phyloP scores from a whole-genome alignment of 1,139 yeast genomes.

The Geotrichum restrictum region DNA sequence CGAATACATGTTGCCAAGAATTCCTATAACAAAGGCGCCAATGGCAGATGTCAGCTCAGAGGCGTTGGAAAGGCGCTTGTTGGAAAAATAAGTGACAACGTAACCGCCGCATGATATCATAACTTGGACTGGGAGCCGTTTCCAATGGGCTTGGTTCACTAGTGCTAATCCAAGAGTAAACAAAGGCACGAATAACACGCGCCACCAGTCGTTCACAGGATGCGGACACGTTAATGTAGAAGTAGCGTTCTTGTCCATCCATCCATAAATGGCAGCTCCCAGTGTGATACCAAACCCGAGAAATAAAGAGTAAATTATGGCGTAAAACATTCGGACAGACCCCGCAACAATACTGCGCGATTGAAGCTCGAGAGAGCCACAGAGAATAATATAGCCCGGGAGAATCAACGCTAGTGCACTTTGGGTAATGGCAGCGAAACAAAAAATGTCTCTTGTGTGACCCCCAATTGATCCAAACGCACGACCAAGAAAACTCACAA shows the following conservation, averaged over 20 bases:
- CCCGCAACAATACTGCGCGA: constrained; percentile 90
- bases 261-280: constrained; percentile 89
- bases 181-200: constrained; percentile 75
- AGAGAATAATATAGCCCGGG: constrained; percentile 85
- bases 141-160: constrained; percentile 76
- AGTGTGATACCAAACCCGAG: constrained; percentile 90
- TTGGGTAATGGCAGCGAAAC: constrained; percentile 85
- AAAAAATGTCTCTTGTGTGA: constrained; percentile 49
- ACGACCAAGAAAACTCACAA: constrained; percentile 79
- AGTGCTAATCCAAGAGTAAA: constrained; percentile 67
- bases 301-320: constrained; percentile 83
- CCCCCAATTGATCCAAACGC: constrained; percentile 80
- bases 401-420: constrained; percentile 84
- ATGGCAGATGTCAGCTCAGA: constrained; percentile 83
- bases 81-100: constrained; percentile 74
- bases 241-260: constrained; percentile 77
- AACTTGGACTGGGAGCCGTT: constrained; percentile 79
- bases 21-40: constrained; percentile 86
- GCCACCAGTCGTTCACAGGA: constrained; percentile 57
- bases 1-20: constrained; percentile 83
- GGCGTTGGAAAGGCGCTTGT: constrained; percentile 64
- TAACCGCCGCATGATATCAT: constrained; percentile 73
- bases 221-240: constrained; percentile 58
- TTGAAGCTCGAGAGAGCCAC: constrained; percentile 88
- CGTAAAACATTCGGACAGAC: constrained; percentile 91